phyloP scores from a whole-genome alignment of 2,329 filamentous ascomycete species.

The Gliomastix tumulicola region DNA sequence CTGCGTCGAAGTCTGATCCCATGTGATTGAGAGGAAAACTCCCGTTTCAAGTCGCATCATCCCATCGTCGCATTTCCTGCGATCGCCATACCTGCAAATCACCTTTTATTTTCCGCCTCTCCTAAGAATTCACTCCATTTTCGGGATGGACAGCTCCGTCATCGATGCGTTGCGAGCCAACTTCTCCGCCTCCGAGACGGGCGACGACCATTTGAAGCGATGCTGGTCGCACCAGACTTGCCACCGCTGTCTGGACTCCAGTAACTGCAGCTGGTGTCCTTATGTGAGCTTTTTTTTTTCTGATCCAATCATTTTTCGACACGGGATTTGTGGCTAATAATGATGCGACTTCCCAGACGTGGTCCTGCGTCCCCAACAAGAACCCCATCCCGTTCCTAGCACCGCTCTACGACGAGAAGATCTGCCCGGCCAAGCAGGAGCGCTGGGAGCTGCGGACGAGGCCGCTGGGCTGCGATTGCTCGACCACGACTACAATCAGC shows the following conservation, averaged over 20 bases:
- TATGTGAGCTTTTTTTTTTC: constrained; percentile 28
- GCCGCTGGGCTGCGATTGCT: constrained; percentile 26
- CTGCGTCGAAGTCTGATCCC: too few species aligned
- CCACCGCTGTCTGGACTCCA: constrained; percentile 31
- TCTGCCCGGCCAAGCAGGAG: constrained; percentile 44
- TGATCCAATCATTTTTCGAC: background rate
- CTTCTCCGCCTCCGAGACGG: constrained; percentile 17
- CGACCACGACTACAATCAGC: constrained; percentile 23
- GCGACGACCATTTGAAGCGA: constrained; percentile 32
- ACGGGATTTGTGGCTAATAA: background rate
- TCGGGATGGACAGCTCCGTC: background rate
- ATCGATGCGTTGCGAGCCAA: constrained; percentile 14
- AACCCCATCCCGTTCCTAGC: constrained; percentile 37
- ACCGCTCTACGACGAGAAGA: constrained; percentile 38
- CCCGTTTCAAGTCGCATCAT: too few species aligned
- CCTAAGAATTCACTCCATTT: too few species aligned
- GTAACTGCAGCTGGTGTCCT: constrained; percentile 45
- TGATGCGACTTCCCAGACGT: constrained; percentile 27
- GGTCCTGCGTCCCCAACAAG: constrained; percentile 46
- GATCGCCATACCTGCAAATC: too few species aligned
- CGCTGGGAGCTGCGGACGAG: constrained; percentile 27
- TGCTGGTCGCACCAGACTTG: constrained; percentile 48
- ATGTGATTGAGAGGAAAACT: too few species aligned
- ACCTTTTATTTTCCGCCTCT: too few species aligned
- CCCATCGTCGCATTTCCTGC: too few species aligned